Evolutionary conservation across 345 rosid genomes (phyloP).

Genomic region (Salix exigua): DNA sequence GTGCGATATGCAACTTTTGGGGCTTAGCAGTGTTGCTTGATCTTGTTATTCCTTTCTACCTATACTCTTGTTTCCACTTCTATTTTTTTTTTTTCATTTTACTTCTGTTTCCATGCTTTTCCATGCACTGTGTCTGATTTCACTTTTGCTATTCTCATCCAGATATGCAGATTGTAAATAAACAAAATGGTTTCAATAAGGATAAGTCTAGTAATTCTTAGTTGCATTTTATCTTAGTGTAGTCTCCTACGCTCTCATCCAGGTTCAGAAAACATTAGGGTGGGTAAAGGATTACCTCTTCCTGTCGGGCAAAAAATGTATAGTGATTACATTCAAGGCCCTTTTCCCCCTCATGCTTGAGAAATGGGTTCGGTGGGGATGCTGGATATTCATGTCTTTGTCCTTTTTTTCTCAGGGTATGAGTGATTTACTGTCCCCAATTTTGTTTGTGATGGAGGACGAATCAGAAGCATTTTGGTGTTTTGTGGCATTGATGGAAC

Average conservation of each 20-base stretch:
- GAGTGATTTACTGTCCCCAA: conserved; percentile 91
- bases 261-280: not conserved
- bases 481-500: conserved; percentile 88
- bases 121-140: not conserved
- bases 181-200: not conserved
- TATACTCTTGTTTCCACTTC: not conserved
- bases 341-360: not conserved
- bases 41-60: not conserved
- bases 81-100: not conserved
- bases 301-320: not conserved
- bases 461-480: conserved; percentile 98
- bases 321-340: not conserved
- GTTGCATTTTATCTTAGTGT: not conserved
- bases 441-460: conserved; percentile 79
- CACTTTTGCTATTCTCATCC: not conserved
- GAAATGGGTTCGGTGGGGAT: not conserved
- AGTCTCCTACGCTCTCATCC: not conserved
- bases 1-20: not conserved
- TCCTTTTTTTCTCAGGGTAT: conserved; percentile 60
- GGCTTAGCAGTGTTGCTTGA: not conserved
- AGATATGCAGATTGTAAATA: not conserved
- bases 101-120: not conserved
- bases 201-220: not conserved
- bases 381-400: not conserved
- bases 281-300: not conserved